Conservation (phyloP, 179 eudicot species). For the Gypsophila paniculata region DNA sequence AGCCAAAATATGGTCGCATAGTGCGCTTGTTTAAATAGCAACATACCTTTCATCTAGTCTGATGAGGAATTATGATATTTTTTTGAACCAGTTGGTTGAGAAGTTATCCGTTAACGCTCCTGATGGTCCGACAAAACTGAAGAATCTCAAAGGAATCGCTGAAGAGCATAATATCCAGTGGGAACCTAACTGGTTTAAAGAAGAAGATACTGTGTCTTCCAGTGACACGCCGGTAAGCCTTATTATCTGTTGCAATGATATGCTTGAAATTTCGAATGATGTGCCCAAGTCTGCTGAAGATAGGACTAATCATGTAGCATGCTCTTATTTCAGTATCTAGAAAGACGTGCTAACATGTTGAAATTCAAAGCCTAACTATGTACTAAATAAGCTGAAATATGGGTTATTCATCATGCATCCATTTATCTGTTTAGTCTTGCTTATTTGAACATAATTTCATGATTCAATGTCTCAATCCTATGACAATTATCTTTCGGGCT, state of each 20-base stretch:
- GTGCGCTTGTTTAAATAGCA: background rate
- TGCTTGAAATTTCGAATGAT: background rate
- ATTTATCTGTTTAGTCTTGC: too few relatives aligned
- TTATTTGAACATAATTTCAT: background rate
- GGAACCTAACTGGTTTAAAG: conserved; percentile 68
- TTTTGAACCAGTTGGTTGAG: conserved; percentile 66
- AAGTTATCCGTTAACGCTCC: conserved; percentile 81
- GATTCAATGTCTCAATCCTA: background rate
- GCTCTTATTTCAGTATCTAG: background rate
- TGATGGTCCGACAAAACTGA: conserved; percentile 72
- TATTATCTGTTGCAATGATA: background rate
- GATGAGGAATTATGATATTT: conserved; percentile 14
- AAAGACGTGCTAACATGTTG: background rate
- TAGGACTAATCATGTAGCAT: background rate
- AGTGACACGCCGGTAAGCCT: conserved; percentile 53
- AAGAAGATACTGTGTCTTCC: conserved; percentile 43
- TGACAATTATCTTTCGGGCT: background rate
- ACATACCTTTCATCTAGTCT: conserved; percentile 9
- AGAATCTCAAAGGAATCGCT: conserved; percentile 74
- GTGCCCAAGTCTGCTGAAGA: background rate
- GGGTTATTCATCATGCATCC: background rate
- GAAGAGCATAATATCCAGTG: conserved; percentile 76
- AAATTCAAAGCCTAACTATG: too few relatives aligned
- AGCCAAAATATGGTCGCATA: background rate
- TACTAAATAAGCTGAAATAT: too few relatives aligned